phyloP scores from a whole-genome alignment of 331 rosid genomes.

The Telfairia occidentalis region DNA sequence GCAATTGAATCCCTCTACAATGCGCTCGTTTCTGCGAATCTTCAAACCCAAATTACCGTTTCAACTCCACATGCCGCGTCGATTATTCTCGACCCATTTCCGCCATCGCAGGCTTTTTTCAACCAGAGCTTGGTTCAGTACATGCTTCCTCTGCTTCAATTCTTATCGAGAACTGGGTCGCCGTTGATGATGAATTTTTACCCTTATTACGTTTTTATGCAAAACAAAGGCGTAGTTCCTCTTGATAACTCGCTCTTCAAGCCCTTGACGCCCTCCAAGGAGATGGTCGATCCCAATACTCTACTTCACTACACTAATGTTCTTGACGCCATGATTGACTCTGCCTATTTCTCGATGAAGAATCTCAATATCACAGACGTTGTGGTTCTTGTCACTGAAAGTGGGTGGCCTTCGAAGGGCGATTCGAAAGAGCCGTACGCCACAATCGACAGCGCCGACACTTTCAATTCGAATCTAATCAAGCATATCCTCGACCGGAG shows the following conservation, averaged over 20 bases:
- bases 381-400: conserved; percentile 58
- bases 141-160: conserved; percentile 46
- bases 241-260: conserved; percentile 59
- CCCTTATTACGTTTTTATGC: conserved; percentile 85
- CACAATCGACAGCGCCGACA: conserved; percentile 54
- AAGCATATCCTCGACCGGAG: conserved; percentile 64
- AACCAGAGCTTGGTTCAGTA: conserved; percentile 39
- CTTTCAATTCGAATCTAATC: conserved; percentile 65
- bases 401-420: conserved; percentile 81
- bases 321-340: conserved; percentile 74
- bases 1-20: conserved; percentile 50
- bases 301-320: conserved; percentile 76
- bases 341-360: conserved; percentile 78
- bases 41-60: conserved; percentile 36
- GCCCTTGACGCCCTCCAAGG: conserved; percentile 55
- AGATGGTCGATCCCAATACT: conserved; percentile 90
- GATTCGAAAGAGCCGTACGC: conserved; percentile 77
- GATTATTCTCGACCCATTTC: conserved; percentile 52
- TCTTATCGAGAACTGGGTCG: conserved; percentile 46
- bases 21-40: conserved; percentile 51
- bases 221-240: conserved; percentile 61
- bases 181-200: conserved; percentile 77
- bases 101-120: conserved; percentile 83
- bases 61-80: conserved; percentile 69
- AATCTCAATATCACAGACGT: conserved; percentile 65